phyloP scores from a whole-genome alignment of 306 rosid species.

The Prunus mume region DNA sequence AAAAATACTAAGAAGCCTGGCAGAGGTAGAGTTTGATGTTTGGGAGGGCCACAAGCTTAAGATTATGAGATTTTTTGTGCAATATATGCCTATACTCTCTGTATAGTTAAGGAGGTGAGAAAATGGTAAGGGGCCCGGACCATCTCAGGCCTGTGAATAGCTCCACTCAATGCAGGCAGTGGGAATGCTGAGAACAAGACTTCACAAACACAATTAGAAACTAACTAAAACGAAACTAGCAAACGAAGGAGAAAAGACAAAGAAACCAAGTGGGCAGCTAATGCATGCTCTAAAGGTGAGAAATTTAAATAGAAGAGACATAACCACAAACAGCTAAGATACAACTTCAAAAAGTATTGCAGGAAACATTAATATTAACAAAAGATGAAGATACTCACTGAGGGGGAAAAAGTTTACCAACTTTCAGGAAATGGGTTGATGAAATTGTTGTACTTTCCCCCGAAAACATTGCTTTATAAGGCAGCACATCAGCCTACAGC shows the following conservation, averaged over 20 bases:
- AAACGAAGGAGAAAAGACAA: background rate
- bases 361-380: background rate
- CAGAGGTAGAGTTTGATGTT: no score
- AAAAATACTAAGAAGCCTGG: no score
- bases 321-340: background rate
- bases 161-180: background rate
- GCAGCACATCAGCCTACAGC: background rate
- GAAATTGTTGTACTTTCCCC: background rate
- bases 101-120: no score
- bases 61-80: no score
- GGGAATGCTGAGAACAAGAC: background rate
- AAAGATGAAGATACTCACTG: background rate
- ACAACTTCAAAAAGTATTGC: background rate
- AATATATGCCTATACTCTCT: no score
- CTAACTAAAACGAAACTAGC: background rate
- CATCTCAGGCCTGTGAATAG: no score
- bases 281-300: background rate
- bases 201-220: background rate
- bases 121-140: no score
- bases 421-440: background rate
- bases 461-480: background rate
- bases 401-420: background rate
- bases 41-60: no score
- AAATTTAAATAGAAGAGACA: background rate
- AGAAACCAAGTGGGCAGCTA: background rate